Conservation (phyloP, 106 monocot species). For the Chionographis japonica region DNA sequence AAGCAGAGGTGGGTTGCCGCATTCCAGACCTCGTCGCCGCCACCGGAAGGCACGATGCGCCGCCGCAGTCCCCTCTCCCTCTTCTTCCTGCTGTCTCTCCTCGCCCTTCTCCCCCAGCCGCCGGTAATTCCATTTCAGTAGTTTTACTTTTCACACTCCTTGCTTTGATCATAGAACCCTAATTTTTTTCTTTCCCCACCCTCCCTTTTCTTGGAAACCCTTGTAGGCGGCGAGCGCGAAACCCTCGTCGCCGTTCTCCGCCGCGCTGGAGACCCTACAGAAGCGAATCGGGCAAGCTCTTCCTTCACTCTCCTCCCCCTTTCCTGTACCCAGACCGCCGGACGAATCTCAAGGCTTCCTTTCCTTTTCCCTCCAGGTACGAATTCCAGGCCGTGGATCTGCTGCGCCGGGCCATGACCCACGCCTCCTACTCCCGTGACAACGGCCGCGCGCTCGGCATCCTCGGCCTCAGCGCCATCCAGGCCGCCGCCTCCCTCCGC, state of each 20-base stretch:
- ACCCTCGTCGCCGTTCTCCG: constrained; percentile 20
- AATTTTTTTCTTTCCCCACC: too few relatives aligned
- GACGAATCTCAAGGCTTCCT: neutral
- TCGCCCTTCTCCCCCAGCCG: too few relatives aligned
- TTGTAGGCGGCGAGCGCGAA: neutral
- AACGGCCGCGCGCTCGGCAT: constrained; percentile 44
- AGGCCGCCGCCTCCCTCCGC: constrained; percentile 31
- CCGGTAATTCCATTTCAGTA: too few relatives aligned
- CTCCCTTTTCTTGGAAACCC: too few relatives aligned
- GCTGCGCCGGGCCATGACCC: constrained; percentile 55
- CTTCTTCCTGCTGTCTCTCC: too few relatives aligned
- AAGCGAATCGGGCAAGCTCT: constrained; percentile 20
- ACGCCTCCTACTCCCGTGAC: constrained; percentile 56
- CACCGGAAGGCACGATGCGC: too few relatives aligned
- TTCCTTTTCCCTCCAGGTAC: constrained; percentile 19
- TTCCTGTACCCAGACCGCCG: neutral
- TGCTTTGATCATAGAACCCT: too few relatives aligned
- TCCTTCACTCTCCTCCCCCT: neutral
- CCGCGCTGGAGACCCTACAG: constrained; percentile 34
- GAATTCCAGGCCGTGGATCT: constrained; percentile 35
- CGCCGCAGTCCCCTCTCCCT: too few relatives aligned
- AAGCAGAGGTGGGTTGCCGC: too few relatives aligned
- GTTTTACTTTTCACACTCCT: too few relatives aligned
- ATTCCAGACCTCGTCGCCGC: too few relatives aligned
- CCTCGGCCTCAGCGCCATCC: constrained; percentile 42